Evolutionary conservation across 139 green algal genomes (phyloP), one percentile per base, ranked within the genome.

Genomic region (Chlamydomonas sp.): DNA sequence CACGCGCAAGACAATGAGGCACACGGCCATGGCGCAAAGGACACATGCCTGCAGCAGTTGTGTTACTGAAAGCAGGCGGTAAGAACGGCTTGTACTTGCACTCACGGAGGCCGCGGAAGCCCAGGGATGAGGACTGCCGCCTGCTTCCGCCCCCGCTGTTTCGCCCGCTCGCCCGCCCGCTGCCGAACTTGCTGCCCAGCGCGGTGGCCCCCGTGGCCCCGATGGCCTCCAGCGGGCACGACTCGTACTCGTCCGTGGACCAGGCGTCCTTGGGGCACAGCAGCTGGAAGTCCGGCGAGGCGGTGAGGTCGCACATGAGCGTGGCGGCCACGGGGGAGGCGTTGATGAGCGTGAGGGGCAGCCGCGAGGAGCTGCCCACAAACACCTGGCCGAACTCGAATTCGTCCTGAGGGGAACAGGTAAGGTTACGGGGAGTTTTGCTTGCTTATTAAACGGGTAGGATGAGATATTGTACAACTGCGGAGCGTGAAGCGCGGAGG

Each of bases 271-370:
- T 93, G 69, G 90, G 62, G 12, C 90, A 78, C 15, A 75, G n/a
- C 72, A 97, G 62, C 58, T 90, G 85, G 66, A 97, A 94, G 57
- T 96, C 90, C 4, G 93, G 88, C 60, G 68, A 71, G 1, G 86
- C 18, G 17, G 79, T 86, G 49, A 96, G 74, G 78, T 96, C 92
- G 62, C 80, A 60, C 62, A 93, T 89, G 69, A 95, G 79, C 10
- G 78, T 87, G 7, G 93, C 93, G 0, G 90, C 61, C 67, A 97
- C 93, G 49, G 90, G 71, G 3, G 90, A 90, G 20, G 90, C 92
- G 89, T 97, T 97, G 80, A 78, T 80, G 63, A 97, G 76, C 3
- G 92, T 96, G 62, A 97, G 63, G 7, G 90, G 85, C 87, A 91
- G 88, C 49, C 85, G 88, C 7, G 20, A 64, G 17, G 85, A 77